Evolutionary conservation across 495 filamentous ascomycete species (phyloP).

Genomic region (Thermochaetoides thermophila): DNA sequence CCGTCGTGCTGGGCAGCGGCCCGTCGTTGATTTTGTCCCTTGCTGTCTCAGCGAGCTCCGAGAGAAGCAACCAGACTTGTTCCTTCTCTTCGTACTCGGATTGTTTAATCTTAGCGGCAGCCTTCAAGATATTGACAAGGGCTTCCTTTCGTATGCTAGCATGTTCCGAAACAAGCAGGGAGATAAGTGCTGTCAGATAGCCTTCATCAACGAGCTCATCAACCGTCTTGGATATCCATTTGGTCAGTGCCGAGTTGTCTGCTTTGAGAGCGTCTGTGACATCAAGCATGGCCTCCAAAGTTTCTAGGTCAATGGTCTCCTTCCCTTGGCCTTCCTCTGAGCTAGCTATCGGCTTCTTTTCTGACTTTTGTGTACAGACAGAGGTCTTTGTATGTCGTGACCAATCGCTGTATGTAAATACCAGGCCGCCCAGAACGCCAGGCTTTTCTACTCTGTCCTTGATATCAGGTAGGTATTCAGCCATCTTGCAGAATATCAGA

Average conservation of each 20-base stretch:
- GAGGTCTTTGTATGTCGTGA: not conserved
- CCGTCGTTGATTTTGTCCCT: conserved; percentile 32
- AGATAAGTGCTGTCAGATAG: conserved; percentile 46
- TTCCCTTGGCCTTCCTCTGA: not conserved
- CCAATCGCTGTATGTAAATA: conserved; percentile 9
- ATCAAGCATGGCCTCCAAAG: conserved; percentile 20
- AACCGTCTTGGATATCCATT: conserved; percentile 60
- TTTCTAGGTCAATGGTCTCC: conserved; percentile 4
- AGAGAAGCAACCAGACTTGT: conserved; percentile 58
- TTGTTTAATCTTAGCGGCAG: conserved; percentile 49
- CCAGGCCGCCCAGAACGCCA: conserved; percentile 2
- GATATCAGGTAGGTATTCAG: conserved; percentile 6
- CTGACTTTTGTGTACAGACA: too few relatives aligned
- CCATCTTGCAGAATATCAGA: conserved; percentile 17
- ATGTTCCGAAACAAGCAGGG: conserved; percentile 61
- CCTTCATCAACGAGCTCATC: conserved; percentile 63
- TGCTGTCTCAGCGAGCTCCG: conserved; percentile 64
- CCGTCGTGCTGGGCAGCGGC: conserved; percentile 56
- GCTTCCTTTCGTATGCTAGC: conserved; percentile 63
- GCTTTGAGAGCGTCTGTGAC: conserved; percentile 25
- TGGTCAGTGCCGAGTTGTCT: conserved; percentile 43
- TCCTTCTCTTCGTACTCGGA: conserved; percentile 63
- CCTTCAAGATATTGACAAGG: conserved; percentile 47
- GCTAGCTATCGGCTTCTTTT: not conserved
- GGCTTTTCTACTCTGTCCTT: conserved; percentile 10